phyloP scores from a whole-genome alignment of 2,329 filamentous ascomycete species.

The Claviceps arundinis region DNA sequence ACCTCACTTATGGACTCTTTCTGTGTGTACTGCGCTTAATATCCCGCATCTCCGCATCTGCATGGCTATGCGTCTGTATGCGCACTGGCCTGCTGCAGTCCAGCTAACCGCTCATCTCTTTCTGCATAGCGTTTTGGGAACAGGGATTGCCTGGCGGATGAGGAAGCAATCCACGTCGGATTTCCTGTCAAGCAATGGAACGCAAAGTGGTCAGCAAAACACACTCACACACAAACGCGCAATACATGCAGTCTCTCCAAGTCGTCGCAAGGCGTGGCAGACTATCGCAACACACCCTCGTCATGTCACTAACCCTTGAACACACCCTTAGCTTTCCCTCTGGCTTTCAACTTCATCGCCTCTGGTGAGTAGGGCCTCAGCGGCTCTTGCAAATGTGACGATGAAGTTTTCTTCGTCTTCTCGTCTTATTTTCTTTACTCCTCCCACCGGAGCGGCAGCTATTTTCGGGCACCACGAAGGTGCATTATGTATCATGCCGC shows the following conservation, averaged over 20 bases:
- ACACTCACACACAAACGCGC: not conserved
- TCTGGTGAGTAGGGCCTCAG: slow-evolving; percentile 62
- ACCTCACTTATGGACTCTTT: slow-evolving; percentile 65
- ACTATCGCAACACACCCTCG: not conserved
- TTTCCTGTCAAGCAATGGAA: slow-evolving; percentile 64
- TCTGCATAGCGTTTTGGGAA: slow-evolving; percentile 45
- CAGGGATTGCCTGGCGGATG: slow-evolving; percentile 42
- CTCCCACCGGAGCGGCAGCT: not conserved
- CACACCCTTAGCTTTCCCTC: slow-evolving; percentile 47
- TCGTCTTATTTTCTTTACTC: not conserved
- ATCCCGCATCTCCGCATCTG: too few species aligned
- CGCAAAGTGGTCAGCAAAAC: slow-evolving; percentile 60
- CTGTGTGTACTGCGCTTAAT: slow-evolving; percentile 38
- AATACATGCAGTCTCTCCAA: not conserved
- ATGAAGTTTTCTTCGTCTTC: not conserved
- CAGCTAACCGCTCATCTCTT: slow-evolving; percentile 2
- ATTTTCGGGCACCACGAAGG: not conserved
- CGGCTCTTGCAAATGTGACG: slow-evolving; percentile 2
- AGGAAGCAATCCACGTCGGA: slow-evolving; percentile 53
- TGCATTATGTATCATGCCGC: too few species aligned
- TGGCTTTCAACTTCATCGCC: slow-evolving; percentile 82
- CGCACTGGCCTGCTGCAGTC: too few species aligned
- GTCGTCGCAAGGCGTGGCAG: too few species aligned
- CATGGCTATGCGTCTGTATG: too few species aligned
- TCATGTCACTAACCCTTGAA: slow-evolving; percentile 5